Evolutionary conservation across 306 rosid genomes (phyloP).

Genomic region (Sphenostylis stenocarpa): DNA sequence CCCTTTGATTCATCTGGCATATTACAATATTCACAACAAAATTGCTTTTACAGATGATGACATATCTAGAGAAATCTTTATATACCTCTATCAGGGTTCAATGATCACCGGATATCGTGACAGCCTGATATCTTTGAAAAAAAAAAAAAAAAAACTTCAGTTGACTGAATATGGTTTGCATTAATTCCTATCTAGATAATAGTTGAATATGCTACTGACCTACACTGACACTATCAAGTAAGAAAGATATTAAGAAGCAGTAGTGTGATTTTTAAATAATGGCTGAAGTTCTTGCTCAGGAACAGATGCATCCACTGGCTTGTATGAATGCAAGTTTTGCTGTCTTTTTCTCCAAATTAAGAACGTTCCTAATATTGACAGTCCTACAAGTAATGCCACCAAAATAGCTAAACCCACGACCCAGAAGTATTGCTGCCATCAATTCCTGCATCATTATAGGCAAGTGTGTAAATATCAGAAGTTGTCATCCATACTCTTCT

Average conservation of each 20-base stretch:
- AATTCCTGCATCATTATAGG: conserved; percentile 54
- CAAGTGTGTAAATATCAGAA: conserved; percentile 20
- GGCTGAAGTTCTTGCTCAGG: conserved; percentile 96
- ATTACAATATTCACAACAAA: conserved; percentile 59
- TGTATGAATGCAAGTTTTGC: conserved; percentile 52
- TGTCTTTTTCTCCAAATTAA: conserved; percentile 64
- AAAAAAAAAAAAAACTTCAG: conserved; percentile 45
- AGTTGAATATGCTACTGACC: conserved; percentile 40
- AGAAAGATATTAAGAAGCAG: conserved; percentile 34
- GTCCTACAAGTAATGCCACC: conserved; percentile 48
- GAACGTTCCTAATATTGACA: conserved; percentile 57
- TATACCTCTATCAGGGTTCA: conserved; percentile 35
- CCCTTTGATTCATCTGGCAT: conserved; percentile 41
- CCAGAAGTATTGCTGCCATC: conserved; percentile 57
- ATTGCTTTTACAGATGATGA: conserved; percentile 40
- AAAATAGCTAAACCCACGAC: conserved; percentile 46
- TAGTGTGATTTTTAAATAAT: conserved; percentile 35
- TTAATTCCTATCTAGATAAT: conserved; percentile 27
- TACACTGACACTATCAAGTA: conserved; percentile 22
- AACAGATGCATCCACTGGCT: conserved; percentile 61
- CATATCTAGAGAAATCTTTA: conserved; percentile 34
- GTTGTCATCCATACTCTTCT: no score
- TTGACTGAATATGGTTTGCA: conserved; percentile 24
- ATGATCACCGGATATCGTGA: conserved; percentile 25
- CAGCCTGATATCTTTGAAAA: conserved; percentile 27